Percentiles rank a stretch among this genome's conserved stretches.
Conservation (phyloP, 805 yeast species). For the Wickerhamomyces rabaulensis region DNA sequence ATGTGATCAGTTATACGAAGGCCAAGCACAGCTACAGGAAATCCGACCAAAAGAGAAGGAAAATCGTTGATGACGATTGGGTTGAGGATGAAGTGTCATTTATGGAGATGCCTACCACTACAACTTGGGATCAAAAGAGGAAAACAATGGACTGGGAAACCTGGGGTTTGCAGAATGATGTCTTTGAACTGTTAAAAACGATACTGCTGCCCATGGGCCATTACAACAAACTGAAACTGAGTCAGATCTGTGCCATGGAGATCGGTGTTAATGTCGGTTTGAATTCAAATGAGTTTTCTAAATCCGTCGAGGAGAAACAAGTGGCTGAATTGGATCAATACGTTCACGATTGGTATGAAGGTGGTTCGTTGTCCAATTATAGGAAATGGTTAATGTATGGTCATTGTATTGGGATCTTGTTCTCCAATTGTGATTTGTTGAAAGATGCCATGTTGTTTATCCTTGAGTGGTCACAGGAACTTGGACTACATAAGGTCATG, state of each 20-base stretch:
- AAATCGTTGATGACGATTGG: background rate
- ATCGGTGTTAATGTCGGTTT: conserved; percentile 9
- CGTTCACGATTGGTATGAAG: conserved; percentile 7
- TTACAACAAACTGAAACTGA: conserved; percentile 1
- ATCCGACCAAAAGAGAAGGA: background rate
- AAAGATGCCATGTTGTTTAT: conserved; percentile 1
- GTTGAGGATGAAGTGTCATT: background rate
- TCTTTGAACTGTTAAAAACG: background rate
- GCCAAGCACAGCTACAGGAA: conserved; percentile 1
- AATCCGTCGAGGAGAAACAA: conserved; percentile 4
- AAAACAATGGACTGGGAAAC: background rate
- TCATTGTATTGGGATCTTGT: conserved; percentile 10
- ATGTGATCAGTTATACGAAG: conserved; percentile 2
- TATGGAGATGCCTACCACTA: background rate
- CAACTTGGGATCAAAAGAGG: conserved; percentile 1
- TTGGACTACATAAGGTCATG: conserved; percentile 1
- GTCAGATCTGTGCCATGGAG: conserved; percentile 7
- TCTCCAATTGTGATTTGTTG: conserved; percentile 4
- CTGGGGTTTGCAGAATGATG: conserved; percentile 3
- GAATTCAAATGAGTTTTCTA: conserved; percentile 1
- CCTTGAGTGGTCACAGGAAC: background rate
- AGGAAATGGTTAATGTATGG: conserved; percentile 13
- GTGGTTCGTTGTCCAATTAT: background rate
- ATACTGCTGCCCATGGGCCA: background rate
- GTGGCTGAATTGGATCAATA: conserved; percentile 3